Evolutionary conservation across 2,329 filamentous ascomycete species (phyloP), one percentile per base, ranked within the genome.

Genomic region (Pseudogymnoascus sp.): DNA sequence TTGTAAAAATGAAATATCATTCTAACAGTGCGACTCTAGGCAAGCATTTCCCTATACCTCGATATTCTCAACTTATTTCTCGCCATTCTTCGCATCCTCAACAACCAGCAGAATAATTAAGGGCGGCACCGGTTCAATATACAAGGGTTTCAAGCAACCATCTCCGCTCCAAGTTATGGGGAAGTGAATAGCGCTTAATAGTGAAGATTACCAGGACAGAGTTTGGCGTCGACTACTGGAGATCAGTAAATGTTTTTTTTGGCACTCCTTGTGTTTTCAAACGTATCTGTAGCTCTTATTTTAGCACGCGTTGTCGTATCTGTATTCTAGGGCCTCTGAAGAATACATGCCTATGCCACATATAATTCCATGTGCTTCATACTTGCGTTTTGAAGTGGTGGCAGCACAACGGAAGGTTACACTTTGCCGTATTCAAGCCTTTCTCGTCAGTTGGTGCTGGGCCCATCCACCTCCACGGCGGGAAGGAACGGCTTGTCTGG

Each of bases 41-140:
- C 93, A 60, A 88, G 91, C 8, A 96, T 99, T 76, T 95, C 90
- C 73, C 83, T 99, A 60, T 99, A 99, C 75, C 83, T 99, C 60
- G 93, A 97, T 75, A 87, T 97, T 68, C 91, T 97, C 80, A 99
- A 99, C 83, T 77, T 99, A 69, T 99, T 99, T 85, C 81, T 99
- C 69, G 89, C 91, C 62, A 99, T 99, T 73, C 81, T 99, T 73
- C 85, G 95, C 73, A 97, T 99, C 71, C 81, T 99, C 73, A 99
- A 99, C 82, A 96, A 89, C 80, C 91, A 96, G 82, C 88, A 86
- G 74, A 93, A 96, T 78, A 96, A 97, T 83, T 97, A 86, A 62
- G 23, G 7, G 14, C 2, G 51, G 10, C 51, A 29, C 34, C 14
- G 14, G 4, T 54, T 29, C 23, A 57, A 54, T 31, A 31, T 54